phyloP scores from a whole-genome alignment of 1,139 yeast species.

The Scheffersomyces quercinus region DNA sequence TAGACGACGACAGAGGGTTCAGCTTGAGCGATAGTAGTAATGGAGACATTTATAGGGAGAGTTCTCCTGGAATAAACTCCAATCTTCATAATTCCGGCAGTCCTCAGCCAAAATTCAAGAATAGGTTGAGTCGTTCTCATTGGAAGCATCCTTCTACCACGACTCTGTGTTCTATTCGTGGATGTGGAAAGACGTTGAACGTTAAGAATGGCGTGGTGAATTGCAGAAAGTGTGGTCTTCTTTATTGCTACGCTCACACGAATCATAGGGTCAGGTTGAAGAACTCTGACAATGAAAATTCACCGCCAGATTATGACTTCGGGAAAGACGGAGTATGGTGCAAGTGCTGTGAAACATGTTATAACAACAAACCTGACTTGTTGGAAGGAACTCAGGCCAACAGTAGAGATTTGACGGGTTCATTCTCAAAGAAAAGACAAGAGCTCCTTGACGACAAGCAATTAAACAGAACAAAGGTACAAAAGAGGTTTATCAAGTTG shows the following conservation, averaged over 20 bases:
- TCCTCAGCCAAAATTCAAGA: constrained; percentile 5
- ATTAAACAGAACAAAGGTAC: constrained; percentile 57
- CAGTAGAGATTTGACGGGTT: constrained; percentile 43
- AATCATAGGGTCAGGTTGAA: constrained; percentile 46
- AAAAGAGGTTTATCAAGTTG: constrained; percentile 58
- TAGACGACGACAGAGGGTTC: constrained; percentile 38
- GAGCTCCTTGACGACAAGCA: constrained; percentile 40
- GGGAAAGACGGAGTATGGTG: constrained; percentile 59
- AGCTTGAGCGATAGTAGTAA: constrained; percentile 23
- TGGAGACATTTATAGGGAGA: constrained; percentile 4
- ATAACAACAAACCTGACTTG: constrained; percentile 55
- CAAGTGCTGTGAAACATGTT: constrained; percentile 69
- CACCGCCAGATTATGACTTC: constrained; percentile 34
- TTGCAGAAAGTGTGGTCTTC: constrained; percentile 70
- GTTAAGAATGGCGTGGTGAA: constrained; percentile 56
- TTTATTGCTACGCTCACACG: constrained; percentile 70
- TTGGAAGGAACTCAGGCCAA: constrained; percentile 39
- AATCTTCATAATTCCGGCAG: constrained; percentile 3
- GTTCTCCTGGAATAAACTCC: constrained; percentile 1
- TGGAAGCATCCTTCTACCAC: constrained; percentile 56
- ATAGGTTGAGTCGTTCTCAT: constrained; percentile 51
- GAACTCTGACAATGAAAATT: constrained; percentile 37
- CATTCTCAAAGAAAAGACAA: constrained; percentile 45
- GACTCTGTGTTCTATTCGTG: constrained; percentile 29
- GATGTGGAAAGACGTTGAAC: constrained; percentile 43